Conservation (phyloP, 371 early-diverging fungal species). For the Lichtheimia hyalospora region DNA sequence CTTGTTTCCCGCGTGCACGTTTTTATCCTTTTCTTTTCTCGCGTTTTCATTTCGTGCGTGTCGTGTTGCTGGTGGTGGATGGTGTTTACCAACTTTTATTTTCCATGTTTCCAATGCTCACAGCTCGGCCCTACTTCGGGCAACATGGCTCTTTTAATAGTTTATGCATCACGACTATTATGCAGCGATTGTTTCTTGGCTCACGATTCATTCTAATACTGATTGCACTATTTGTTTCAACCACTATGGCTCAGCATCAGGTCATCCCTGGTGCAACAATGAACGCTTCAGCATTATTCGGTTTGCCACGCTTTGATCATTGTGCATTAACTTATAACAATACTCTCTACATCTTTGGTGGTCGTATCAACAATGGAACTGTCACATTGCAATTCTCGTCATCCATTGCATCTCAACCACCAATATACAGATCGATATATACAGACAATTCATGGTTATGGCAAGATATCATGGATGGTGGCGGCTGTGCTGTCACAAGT, state of each 20-base stretch:
- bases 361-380: background rate
- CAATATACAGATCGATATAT: background rate
- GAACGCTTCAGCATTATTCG: background rate
- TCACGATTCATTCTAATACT: too few species aligned
- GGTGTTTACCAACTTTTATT: background rate
- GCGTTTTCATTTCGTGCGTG: background rate
- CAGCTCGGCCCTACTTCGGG: too few species aligned
- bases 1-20: background rate
- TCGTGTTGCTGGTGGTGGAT: background rate
- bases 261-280: background rate
- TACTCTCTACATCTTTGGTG: constrained; percentile 19
- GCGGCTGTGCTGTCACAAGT: constrained; percentile 20
- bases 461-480: constrained; percentile 5
- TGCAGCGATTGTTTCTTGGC: too few species aligned
- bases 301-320: constrained; percentile 16
- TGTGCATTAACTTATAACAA: constrained; percentile 17
- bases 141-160: too few species aligned
- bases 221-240: too few species aligned
- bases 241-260: too few species aligned
- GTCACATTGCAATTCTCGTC: background rate
- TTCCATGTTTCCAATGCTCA: too few species aligned
- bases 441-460: too few species aligned
- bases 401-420: background rate
- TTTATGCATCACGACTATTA: too few species aligned
- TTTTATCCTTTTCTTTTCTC: constrained; percentile 1